Percentiles rank a stretch among this genome's conserved stretches.
phyloP scores from a whole-genome alignment of 2,329 filamentous ascomycete species.

The Clarireedia hainanense region DNA sequence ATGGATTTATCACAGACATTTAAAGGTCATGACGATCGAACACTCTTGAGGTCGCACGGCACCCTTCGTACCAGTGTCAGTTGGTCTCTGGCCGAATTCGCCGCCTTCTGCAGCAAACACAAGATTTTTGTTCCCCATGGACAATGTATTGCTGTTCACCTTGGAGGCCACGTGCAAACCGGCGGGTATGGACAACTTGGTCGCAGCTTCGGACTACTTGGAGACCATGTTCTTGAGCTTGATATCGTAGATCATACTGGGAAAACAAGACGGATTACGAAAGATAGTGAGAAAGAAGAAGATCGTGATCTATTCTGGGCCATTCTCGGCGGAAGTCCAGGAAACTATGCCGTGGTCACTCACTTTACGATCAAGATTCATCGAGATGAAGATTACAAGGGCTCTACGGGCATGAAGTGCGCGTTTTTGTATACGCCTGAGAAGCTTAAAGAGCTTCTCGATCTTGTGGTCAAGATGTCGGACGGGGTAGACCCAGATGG shows the following conservation, averaged over 20 bases:
- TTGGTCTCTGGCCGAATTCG: constrained; percentile 35
- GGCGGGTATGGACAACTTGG: constrained; percentile 41
- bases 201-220: constrained; percentile 35
- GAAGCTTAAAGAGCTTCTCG: constrained; percentile 33
- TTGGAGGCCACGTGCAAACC: constrained; percentile 39
- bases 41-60: constrained; percentile 29
- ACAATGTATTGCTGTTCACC: constrained; percentile 38
- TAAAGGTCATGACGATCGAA: constrained; percentile 28
- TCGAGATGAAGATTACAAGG: constrained; percentile 33
- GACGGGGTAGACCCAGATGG: constrained; percentile 29
- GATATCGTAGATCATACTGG: constrained; percentile 28
- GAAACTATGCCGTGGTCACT: constrained; percentile 30
- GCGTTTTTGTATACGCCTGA: constrained; percentile 35
- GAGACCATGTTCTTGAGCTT: constrained; percentile 26
- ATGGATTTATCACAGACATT: constrained; percentile 34
- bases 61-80: constrained; percentile 36
- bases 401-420: constrained; percentile 36
- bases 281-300: constrained; percentile 16
- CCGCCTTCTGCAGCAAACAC: constrained; percentile 34
- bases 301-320: constrained; percentile 28
- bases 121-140: constrained; percentile 38
- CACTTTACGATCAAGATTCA: constrained; percentile 33
- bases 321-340: constrained; percentile 29
- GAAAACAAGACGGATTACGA: constrained; percentile 22
- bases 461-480: constrained; percentile 36